A percentile compares a stretch with the other conserved stretches of the same genome.
phyloP scores from a whole-genome alignment of 2,329 filamentous ascomycete genomes.

The Grosmannia huntii region DNA sequence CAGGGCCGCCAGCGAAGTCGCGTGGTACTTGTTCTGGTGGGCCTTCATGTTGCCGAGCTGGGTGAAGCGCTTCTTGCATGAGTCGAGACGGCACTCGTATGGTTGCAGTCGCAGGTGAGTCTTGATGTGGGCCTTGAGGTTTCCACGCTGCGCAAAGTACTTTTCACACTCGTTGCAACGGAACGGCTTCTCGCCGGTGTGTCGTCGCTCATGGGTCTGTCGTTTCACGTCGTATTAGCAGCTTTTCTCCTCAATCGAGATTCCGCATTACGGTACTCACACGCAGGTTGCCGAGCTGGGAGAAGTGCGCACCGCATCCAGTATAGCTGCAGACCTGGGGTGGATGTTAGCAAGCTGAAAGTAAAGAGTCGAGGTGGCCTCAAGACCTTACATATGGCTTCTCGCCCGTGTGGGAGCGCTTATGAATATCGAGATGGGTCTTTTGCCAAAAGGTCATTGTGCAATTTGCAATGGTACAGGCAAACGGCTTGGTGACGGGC shows the following conservation, averaged over 20 bases:
- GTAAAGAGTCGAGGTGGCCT: neutral
- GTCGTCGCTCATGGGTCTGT: constrained; percentile 73
- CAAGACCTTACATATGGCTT: constrained; percentile 65
- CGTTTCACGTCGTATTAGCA: neutral
- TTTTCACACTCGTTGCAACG: constrained; percentile 69
- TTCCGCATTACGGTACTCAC: constrained; percentile 28
- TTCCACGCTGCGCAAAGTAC: constrained; percentile 73
- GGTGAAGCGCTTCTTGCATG: constrained; percentile 79
- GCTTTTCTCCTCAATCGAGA: neutral
- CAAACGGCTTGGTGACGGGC: constrained; percentile 13
- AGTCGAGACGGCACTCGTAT: constrained; percentile 68
- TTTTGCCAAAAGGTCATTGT: constrained; percentile 79
- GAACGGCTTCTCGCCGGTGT: constrained; percentile 79
- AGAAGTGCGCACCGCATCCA: constrained; percentile 65
- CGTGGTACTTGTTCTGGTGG: constrained; percentile 91
- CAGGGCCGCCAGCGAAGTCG: constrained; percentile 55
- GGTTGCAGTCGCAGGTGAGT: constrained; percentile 68
- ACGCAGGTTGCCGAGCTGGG: constrained; percentile 82
- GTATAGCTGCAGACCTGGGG: neutral
- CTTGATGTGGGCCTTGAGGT: constrained; percentile 71
- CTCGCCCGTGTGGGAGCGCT: constrained; percentile 73
- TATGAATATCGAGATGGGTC: constrained; percentile 86
- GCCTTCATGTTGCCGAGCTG: constrained; percentile 89
- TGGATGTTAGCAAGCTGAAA: neutral
- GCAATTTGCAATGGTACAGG: constrained; percentile 63